Conservation (phyloP, 495 filamentous ascomycete species). For the Diplogelasinospora grovesii region DNA sequence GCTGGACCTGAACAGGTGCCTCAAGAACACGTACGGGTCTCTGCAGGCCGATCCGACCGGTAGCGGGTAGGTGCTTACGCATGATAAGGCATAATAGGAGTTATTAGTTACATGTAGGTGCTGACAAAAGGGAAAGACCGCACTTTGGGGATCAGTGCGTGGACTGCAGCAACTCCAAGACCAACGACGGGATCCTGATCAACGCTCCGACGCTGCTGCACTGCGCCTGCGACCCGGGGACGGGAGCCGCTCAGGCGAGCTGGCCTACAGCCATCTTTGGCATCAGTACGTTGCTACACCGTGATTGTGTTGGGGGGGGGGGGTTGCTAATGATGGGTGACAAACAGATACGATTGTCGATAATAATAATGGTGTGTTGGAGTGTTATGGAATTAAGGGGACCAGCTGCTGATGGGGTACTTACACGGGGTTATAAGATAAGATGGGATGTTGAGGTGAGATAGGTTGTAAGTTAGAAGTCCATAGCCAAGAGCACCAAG, state of each 20-base stretch:
- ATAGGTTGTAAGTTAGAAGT: too few relatives aligned
- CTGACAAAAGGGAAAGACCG: too few relatives aligned
- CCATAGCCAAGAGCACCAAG: too few relatives aligned
- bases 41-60: conserved; percentile 14
- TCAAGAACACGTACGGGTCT: conserved; percentile 18
- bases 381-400: conserved; percentile 13
- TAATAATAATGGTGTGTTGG: conserved; percentile 19
- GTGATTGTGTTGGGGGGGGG: background rate
- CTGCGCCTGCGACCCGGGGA: conserved; percentile 21
- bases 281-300: conserved; percentile 10
- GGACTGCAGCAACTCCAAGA: conserved; percentile 15
- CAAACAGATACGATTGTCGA: conserved; percentile 14
- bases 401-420: conserved; percentile 9
- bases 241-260: conserved; percentile 9
- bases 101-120: too few relatives aligned
- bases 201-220: conserved; percentile 9
- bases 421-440: too few relatives aligned
- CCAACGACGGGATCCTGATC: conserved; percentile 4
- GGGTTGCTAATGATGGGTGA: background rate
- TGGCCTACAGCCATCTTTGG: conserved; percentile 20
- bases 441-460: too few relatives aligned
- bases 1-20: conserved; percentile 20
- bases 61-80: conserved; percentile 11
- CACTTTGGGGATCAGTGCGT: conserved; percentile 19
- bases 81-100: too few relatives aligned